Percentiles rank a stretch among this genome's conserved stretches.
Conservation (phyloP, 2,329 filamentous ascomycete species). For the Colletotrichum horii region DNA sequence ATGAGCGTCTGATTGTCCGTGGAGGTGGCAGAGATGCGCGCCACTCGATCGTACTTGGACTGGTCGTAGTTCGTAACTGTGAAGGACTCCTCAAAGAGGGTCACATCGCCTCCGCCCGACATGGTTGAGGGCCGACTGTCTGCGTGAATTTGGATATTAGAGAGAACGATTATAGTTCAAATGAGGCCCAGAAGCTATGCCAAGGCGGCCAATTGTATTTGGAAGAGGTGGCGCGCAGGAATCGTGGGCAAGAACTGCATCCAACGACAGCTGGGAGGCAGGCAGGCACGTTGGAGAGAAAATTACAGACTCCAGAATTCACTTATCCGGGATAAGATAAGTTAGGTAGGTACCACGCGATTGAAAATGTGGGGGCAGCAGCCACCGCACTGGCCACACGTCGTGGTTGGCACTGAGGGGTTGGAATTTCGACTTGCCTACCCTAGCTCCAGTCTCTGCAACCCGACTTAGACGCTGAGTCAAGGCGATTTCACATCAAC, state of each 20-base stretch:
- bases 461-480: background rate
- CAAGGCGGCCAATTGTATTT: background rate
- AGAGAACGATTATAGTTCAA: background rate
- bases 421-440: background rate
- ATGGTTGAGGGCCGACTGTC: slow-evolving; percentile 31
- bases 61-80: slow-evolving; percentile 79
- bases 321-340: background rate
- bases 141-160: background rate
- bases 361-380: background rate
- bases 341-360: background rate
- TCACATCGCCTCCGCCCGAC: slow-evolving; percentile 76
- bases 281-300: background rate
- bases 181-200: background rate
- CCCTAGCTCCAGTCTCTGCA: background rate
- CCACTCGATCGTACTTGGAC: slow-evolving; percentile 94
- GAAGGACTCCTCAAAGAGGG: slow-evolving; percentile 94
- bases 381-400: background rate
- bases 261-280: background rate
- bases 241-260: background rate
- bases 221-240: background rate
- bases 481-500: background rate
- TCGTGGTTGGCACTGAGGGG: background rate
- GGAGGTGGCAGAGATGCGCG: slow-evolving; percentile 80
- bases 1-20: slow-evolving; percentile 77
- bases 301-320: background rate